A percentile compares a stretch with the other conserved stretches of the same genome.
phyloP scores from a whole-genome alignment of 2,329 filamentous ascomycete genomes.

The Fusarium decemcellulare region DNA sequence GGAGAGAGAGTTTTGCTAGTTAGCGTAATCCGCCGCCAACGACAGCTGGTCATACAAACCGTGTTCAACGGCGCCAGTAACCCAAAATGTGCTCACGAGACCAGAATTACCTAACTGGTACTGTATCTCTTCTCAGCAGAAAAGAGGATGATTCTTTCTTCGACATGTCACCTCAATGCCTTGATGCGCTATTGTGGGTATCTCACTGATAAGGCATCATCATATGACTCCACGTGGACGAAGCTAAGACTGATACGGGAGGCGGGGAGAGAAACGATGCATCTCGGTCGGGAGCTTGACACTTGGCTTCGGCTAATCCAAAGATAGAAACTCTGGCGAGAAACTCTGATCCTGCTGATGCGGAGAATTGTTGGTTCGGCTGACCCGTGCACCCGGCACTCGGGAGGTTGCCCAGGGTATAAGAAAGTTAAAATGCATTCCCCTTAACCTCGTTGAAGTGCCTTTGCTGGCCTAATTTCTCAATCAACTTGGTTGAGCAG shows the following conservation, averaged over 20 bases:
- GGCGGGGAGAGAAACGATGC: slow-evolving; percentile 12
- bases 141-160: no score
- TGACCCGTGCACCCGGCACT: background rate
- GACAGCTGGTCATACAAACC: background rate
- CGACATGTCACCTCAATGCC: background rate
- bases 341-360: slow-evolving; percentile 1
- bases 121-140: no score
- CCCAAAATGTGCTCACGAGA: no score
- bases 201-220: background rate
- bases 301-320: background rate
- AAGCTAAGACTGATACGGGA: slow-evolving; percentile 7
- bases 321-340: slow-evolving; percentile 4
- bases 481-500: no score
- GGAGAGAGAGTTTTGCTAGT: no score
- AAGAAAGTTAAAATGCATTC: no score
- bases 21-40: no score
- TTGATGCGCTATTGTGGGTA: background rate
- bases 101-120: no score
- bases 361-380: background rate
- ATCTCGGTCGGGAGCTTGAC: background rate
- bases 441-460: no score
- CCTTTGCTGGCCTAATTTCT: no score
- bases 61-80: background rate
- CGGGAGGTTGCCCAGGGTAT: background rate
- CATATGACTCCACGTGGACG: background rate